Conservation (phyloP, 192 early-diverging fungal genomes). For the Entomortierella parvispora region DNA sequence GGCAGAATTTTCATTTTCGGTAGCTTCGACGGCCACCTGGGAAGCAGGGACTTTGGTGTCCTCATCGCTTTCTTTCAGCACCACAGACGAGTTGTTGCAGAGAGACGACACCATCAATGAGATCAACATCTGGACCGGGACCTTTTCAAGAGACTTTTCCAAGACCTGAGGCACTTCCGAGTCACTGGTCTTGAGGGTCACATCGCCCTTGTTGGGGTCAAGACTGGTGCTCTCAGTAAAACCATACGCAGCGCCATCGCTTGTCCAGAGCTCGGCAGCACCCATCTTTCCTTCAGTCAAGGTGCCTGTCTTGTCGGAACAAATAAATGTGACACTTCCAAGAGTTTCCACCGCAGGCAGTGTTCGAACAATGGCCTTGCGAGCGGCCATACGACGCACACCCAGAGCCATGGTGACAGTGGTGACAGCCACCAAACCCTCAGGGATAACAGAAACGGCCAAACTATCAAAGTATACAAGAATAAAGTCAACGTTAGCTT, state of each 20-base stretch:
- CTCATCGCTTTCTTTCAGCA: slow-evolving; percentile 59
- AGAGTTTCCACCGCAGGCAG: slow-evolving; percentile 95
- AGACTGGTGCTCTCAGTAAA: slow-evolving; percentile 71
- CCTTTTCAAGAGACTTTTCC: slow-evolving; percentile 50
- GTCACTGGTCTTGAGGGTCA: slow-evolving; percentile 35
- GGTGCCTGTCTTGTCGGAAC: slow-evolving; percentile 97
- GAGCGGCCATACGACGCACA: slow-evolving; percentile 91
- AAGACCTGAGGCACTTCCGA: slow-evolving; percentile 51
- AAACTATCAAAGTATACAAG: slow-evolving; percentile 62
- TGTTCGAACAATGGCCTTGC: slow-evolving; percentile 91
- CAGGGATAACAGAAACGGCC: slow-evolving; percentile 97
- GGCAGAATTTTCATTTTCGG: not conserved
- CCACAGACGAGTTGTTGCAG: slow-evolving; percentile 89
- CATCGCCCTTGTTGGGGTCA: slow-evolving; percentile 59
- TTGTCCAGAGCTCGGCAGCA: slow-evolving; percentile 83
- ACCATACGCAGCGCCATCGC: slow-evolving; percentile 69
- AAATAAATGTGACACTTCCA: slow-evolving; percentile 95
- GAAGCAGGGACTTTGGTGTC: slow-evolving; percentile 7
- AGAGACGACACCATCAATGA: slow-evolving; percentile 81
- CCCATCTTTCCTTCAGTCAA: slow-evolving; percentile 99
- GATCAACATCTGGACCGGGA: slow-evolving; percentile 63
- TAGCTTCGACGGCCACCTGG: not conserved
- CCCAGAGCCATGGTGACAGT: slow-evolving; percentile 98
- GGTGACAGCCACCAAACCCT: slow-evolving; percentile 97
- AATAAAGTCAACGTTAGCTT: not conserved